phyloP scores from a whole-genome alignment of 441 rosid genomes.

The Hypseocharis bilobata region DNA sequence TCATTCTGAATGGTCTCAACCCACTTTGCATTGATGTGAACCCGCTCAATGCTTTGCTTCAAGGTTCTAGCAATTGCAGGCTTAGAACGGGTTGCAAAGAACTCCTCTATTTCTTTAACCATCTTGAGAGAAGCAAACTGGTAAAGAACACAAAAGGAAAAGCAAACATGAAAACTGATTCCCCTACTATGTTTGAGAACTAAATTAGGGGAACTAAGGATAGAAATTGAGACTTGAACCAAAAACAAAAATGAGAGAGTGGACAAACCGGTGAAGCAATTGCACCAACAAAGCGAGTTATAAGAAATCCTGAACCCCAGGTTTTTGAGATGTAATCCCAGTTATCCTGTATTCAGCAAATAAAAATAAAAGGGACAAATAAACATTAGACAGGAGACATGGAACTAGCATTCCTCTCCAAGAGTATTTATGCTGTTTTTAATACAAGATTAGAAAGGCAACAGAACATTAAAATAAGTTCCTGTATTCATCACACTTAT shows the following conservation, averaged over 20 bases:
- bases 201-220: not conserved
- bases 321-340: slow-evolving; percentile 65
- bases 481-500: too few species aligned
- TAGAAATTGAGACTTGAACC: not conserved
- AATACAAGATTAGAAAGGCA: not conserved
- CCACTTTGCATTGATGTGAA: slow-evolving; percentile 71
- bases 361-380: not conserved
- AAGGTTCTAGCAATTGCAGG: slow-evolving; percentile 71
- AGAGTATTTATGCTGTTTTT: not conserved
- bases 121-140: slow-evolving; percentile 81
- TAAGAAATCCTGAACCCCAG: slow-evolving; percentile 66
- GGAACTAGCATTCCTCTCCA: not conserved
- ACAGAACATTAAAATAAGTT: not conserved
- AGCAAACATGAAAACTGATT: not conserved
- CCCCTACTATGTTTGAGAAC: not conserved
- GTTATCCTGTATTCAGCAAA: slow-evolving; percentile 39
- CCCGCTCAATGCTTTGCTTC: slow-evolving; percentile 85
- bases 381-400: not conserved
- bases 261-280: slow-evolving; percentile 68
- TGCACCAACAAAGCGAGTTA: slow-evolving; percentile 58
- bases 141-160: not conserved
- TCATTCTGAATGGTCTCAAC: slow-evolving; percentile 59
- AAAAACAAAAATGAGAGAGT: slow-evolving; percentile 1
- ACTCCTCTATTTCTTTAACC: slow-evolving; percentile 73
- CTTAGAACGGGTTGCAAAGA: slow-evolving; percentile 49